Percentiles rank a stretch among this genome's conserved stretches.
Conservation (phyloP, 2,329 filamentous ascomycete species). For the Aspergillus fumigatiaffinis region DNA sequence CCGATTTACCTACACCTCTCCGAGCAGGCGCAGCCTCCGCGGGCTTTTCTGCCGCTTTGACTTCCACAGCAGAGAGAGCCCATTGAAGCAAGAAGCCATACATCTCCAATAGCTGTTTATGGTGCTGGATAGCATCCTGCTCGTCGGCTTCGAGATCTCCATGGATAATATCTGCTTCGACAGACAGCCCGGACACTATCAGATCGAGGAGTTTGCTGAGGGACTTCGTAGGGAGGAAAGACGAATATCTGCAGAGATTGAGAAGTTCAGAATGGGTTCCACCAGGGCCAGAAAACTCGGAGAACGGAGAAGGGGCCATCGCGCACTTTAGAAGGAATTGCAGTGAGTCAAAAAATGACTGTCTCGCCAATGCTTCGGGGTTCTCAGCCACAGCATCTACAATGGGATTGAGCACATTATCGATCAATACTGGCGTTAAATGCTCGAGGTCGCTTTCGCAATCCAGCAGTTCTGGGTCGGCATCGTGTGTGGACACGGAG, state of each 20-base stretch:
- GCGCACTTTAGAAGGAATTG: constrained; percentile 96
- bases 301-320: constrained; percentile 47
- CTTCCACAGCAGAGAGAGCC: constrained; percentile 91
- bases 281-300: constrained; percentile 29
- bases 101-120: constrained; percentile 88
- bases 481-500: constrained; percentile 78
- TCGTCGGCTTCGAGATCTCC: constrained; percentile 88
- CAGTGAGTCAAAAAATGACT: constrained; percentile 80
- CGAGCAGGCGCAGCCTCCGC: constrained; percentile 66
- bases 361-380: constrained; percentile 78
- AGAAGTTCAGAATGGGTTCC: constrained; percentile 61
- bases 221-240: constrained; percentile 72
- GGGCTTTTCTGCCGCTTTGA: constrained; percentile 87
- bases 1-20: constrained; percentile 68
- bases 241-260: constrained; percentile 69
- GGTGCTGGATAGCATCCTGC: constrained; percentile 77
- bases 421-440: constrained; percentile 73
- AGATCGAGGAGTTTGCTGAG: constrained; percentile 92
- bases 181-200: constrained; percentile 76
- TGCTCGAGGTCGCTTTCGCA: constrained; percentile 89
- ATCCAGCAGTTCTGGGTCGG: constrained; percentile 75
- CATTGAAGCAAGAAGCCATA: constrained; percentile 93
- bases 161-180: constrained; percentile 80
- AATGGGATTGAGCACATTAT: constrained; percentile 83
- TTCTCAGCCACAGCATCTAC: constrained; percentile 89